phyloP scores from a whole-genome alignment of 192 early-diverging fungal genomes.

The Backusella mclennaniae region DNA sequence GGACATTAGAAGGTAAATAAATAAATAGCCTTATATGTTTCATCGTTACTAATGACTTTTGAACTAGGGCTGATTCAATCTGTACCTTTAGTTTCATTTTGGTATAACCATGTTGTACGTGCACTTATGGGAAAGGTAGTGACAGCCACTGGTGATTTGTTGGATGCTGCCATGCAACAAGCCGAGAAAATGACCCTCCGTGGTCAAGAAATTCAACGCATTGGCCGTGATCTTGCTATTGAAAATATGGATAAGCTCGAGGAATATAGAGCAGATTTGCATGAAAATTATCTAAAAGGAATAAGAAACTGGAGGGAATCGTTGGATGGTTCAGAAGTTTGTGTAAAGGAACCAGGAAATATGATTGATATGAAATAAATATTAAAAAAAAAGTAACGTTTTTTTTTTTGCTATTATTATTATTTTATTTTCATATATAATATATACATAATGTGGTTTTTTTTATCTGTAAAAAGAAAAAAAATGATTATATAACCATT shows the following conservation, averaged over 20 bases:
- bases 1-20: conserved; percentile 51
- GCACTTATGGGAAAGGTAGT: conserved; percentile 48
- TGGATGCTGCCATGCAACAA: conserved; percentile 45
- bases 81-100: conserved; percentile 53
- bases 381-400: not conserved
- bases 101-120: conserved; percentile 57
- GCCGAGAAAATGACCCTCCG: conserved; percentile 37
- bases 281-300: conserved; percentile 32
- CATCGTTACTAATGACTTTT: not conserved
- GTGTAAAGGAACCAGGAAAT: conserved; percentile 4
- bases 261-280: conserved; percentile 31
- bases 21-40: conserved; percentile 3
- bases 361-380: conserved; percentile 1
- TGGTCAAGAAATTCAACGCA: conserved; percentile 34
- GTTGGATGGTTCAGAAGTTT: not conserved
- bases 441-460: not conserved
- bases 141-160: conserved; percentile 49
- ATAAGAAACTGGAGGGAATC: conserved; percentile 28
- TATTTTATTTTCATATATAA: not conserved
- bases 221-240: conserved; percentile 34
- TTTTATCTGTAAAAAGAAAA: too few species aligned
- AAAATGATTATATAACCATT: too few species aligned
- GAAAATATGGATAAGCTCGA: conserved; percentile 35
- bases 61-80: conserved; percentile 45
- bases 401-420: not conserved